Conservation (phyloP, 768 basidiomycete genomes). For the Kwoniella europaea region DNA sequence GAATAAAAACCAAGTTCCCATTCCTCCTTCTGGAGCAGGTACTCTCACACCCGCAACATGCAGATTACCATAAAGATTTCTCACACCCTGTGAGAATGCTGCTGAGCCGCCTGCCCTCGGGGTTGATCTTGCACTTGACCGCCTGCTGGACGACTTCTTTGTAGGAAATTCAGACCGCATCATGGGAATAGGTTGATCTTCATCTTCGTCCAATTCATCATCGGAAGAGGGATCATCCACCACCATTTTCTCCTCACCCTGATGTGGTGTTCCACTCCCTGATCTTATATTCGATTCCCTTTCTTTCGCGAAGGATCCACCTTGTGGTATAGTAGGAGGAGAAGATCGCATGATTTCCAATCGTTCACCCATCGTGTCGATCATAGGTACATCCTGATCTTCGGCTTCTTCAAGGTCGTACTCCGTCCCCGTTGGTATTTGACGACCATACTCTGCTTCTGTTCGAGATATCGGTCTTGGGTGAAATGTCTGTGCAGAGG, state of each 20-base stretch:
- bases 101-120: background rate
- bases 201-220: background rate
- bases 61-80: slow-evolving; percentile 50
- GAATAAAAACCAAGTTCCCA: slow-evolving; percentile 53
- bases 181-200: background rate
- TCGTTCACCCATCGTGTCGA: slow-evolving; percentile 9
- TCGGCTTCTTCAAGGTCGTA: background rate
- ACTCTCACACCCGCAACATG: slow-evolving; percentile 48
- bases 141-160: background rate
- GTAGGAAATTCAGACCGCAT: background rate
- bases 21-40: slow-evolving; percentile 36
- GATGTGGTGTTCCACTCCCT: background rate
- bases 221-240: background rate
- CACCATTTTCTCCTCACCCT: background rate
- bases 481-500: background rate
- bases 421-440: background rate
- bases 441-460: background rate
- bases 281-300: slow-evolving; percentile 9
- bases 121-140: background rate
- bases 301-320: background rate
- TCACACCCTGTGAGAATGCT: background rate
- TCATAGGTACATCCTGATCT: slow-evolving; percentile 11
- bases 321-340: background rate
- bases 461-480: background rate
- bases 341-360: slow-evolving; percentile 11